Evolutionary conservation across 495 filamentous ascomycete species (phyloP), one percentile per base, ranked within the genome.

Genomic region (Hypoxylon crocopeplum): DNA sequence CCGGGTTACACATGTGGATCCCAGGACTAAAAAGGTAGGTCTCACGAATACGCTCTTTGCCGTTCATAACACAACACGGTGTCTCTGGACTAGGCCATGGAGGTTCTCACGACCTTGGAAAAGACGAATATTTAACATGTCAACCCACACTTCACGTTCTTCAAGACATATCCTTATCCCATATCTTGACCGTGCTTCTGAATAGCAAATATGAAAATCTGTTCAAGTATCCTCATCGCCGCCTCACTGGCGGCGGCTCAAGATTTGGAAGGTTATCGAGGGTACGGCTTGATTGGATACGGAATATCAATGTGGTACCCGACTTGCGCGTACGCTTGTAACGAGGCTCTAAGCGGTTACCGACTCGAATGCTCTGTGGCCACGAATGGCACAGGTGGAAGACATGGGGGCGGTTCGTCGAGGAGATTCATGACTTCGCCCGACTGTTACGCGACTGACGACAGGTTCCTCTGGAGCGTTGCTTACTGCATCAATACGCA

Each of bases 401-500:
- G 30, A 11, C 51, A 62, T 27, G 40, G 46, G 40, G 50, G 39
- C 30, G 59, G 21, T 25, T 62, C 32, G 61, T 32, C 21, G 21
- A 42, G 38, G 40, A 55, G 10, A n/a, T 46, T 50, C 19, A 51
- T 45, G 22, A 77, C 73, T 13, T 58, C 65, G 1, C 57, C 65
- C 6, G 55, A 68, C n/a, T 78, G 75, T 49, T 68, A 69, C 15
- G 73, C 75, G 10, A 54, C 37, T 7, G 65, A 76, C 52, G 58
- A 65, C 15, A 51, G 55, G n/a, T 78, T 53, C 37, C 73, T 77
- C 16, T 55, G 37, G 1, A 78, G 70, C 8, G 45, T 76, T 10
- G 73, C 72, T 7, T 76, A 66, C n/a, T 78, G 75, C 42, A 74
- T 78, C 34, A 47, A 46, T 16, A 59, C 59, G 2, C 63, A 56